Base-by-base conservation (phyloP, 768 basidiomycete genomes). In the Kwoniella sp. region DNA sequence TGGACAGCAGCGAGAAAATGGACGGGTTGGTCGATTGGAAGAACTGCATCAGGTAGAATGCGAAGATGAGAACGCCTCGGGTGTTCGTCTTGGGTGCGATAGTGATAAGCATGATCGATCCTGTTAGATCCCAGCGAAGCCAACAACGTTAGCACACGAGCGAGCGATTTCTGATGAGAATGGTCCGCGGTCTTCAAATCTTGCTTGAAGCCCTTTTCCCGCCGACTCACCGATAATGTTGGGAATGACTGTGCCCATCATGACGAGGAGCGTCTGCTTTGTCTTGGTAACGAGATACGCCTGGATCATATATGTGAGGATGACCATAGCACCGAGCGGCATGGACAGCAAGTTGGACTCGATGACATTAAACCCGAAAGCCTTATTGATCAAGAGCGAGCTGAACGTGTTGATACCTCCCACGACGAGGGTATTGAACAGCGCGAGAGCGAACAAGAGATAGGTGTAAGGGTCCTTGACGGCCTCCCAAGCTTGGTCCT, bases 1-100 rank as follows among this genome's bases (percentile, higher is more conserved):
- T 81, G n/a, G 83, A 82, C 82, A 85, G 84, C 45, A 85, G 79
- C 8, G 84, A 81, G 50, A 85, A 74, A 65, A 85, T 84, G 23
- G 84, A 79, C 0, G 66, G 60, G 37, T 67, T 62, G 83, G 83
- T 58, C 63, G 72, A 30, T 38, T 70, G 38, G 60, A 61, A 65
- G 31, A 51, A 47, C 30, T 54, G 47, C 38, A 73, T 82, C 63
- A 61, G 83, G 83, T 84, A 85, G 73, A 85, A 86, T 4, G 84
- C 84, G 28, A 86, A 69, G 28, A 85, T 78, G 8, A 85, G 80
- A 31, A 83, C 84, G 37, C 84, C 84, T 58, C 83, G 84, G 5
- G 83, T 83, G 22, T 79, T 73, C 4, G 72, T 45, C 20, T 72
- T 81, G 0, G 84, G 83, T 20, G 72, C 75, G 11, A 85, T 84